Evolutionary conservation across 2,329 filamentous ascomycete species (phyloP), one percentile per base, ranked within the genome.

Genomic region (Escovopsis sp.): DNA sequence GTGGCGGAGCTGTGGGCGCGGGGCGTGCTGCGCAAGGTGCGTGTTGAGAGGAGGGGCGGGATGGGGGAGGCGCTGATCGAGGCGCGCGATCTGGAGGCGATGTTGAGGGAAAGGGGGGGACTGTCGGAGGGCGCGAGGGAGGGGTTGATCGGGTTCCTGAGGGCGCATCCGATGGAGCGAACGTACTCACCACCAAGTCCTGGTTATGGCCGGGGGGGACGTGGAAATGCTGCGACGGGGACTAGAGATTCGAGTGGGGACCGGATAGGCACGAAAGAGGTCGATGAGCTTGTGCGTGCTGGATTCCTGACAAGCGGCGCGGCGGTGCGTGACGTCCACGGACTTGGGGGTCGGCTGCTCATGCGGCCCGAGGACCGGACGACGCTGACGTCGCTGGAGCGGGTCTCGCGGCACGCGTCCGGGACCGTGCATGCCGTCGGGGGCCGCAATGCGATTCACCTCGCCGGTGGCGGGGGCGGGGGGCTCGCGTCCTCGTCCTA

Each of bases 371-470:
- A 70, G 35, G 66, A 69, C 36, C 62, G 63, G 42, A 65, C 66
- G 13, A 71, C 67, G 9, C 57, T 77, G 27, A 65, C 70, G 17
- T 75, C 72, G 4, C 61, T 85, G 9, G 68, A 76, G 27, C 67
- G 63, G 18, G 71, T 81, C 16, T 72, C 75, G 2, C 66, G 62
- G 41, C 75, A 77, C 16, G 72, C 78, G 5, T 78, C 80, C 1
- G 81, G 81, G 12, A 76, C 75, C 3, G 48, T 79, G 2, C 76
- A 65, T 6, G 78, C 80, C 2, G 72, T 85, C 1, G 81, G 81
- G 2, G 79, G 79, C 4, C 57, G 62, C n/a, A 70, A 71, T 15
- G 77, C 72, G 3, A 59, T 83, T 5, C 70, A 79, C 48, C 66
- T 66, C 33, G 71, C 67, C 3, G 78, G 79, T 13, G 79, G 79